Evolutionary conservation across 1,284 basidiomycete species (phyloP), one percentile per base, ranked within the genome.

Genomic region (Pseudozyma sp.): DNA sequence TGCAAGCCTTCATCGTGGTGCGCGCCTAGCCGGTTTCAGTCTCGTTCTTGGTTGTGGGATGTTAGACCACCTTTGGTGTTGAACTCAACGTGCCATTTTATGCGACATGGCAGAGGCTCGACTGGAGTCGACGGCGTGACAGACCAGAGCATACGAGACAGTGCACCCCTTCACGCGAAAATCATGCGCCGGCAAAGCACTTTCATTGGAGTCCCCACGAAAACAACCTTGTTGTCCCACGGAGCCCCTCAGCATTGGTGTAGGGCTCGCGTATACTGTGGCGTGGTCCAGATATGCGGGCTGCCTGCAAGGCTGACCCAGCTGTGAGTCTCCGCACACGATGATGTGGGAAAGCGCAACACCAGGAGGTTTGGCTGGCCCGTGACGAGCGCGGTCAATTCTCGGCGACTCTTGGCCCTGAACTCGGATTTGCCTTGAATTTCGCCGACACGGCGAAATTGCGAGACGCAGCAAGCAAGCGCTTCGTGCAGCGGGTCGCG

Each of bases 231-330:
- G 43, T 54, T 52, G 66, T 54, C 59, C 66, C 66, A 63, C 40
- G 66, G 66, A 68, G 66, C 66, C 66, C 66, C 66, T 58, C 59
- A 46, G 33, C 16, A 16, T 24, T n/a, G 45, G 43, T 17, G 9
- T 19, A 24, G 33, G 17, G 34, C 49, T 50, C 24, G 24, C 24
- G 24, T 24, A 24, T 24, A 24, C 24, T 4, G 24, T 24, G 24
- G 24, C 24, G 24, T 24, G 24, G 24, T 24, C 24, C 24, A 24
- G 24, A 24, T 24, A 24, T 24, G 24, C 24, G 24, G 24, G 42
- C 50, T 40, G 46, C 29, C 47, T 52, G 52, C 37, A 47, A 54
- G 24, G 7, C 4, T 24, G 43, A 17, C 16, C 39, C 29, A 33
- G 50, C 17, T 54, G 55, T 24, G 24, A 24, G 24, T 4, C 24